These are phyloP conservation scores for Melocanna baccifera DNA, from an alignment of 176 grass and related monocot genomes.

Conservation along the genomic window DNA sequence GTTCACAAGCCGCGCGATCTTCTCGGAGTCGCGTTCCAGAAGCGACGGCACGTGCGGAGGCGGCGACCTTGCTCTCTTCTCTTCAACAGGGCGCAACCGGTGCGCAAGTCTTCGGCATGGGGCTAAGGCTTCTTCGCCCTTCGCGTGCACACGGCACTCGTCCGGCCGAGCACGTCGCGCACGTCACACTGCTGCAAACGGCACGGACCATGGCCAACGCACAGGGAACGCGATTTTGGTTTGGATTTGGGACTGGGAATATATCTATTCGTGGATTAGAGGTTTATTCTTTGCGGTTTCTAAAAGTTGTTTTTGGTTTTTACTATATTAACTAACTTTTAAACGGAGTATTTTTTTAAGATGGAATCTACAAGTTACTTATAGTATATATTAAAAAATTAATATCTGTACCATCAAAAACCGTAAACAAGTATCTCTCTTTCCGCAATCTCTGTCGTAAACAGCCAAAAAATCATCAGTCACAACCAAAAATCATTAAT, in stretches of 20 bases:
- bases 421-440: no score
- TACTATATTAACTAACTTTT: no score
- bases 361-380: no score
- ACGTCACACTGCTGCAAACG: not conserved
- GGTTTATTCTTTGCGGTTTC: no score
- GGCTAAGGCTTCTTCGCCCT: not conserved
- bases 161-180: not conserved
- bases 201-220: not conserved
- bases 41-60: slow-evolving; percentile 20
- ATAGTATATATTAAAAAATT: no score
- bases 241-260: not conserved
- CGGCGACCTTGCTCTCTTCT: not conserved
- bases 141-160: not conserved
- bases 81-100: not conserved
- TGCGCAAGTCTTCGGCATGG: no score
- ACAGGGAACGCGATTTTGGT: not conserved
- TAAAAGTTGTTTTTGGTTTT: no score
- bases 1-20: not conserved
- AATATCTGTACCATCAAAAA: no score
- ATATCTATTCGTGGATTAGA: not conserved
- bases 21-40: not conserved
- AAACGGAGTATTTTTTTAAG: no score
- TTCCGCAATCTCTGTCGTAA: no score
- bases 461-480: no score
- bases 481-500: no score